Conservation (phyloP, 495 filamentous ascomycete genomes). For the Penicillium desertorum region DNA sequence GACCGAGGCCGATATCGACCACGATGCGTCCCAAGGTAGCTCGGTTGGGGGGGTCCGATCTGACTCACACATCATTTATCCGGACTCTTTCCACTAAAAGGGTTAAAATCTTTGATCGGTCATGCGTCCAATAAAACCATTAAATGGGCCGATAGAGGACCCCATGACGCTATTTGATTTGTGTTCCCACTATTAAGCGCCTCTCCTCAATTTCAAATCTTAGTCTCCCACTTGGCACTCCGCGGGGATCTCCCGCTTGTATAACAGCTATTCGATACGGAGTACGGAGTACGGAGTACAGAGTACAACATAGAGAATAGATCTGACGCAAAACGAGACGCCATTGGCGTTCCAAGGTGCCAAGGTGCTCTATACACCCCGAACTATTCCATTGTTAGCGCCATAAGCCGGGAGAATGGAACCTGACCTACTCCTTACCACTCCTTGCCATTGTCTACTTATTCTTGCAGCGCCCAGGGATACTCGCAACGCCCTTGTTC, state of each 20-base stretch:
- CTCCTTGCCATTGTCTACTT: neutral
- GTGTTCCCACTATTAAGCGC: neutral
- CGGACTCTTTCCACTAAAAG: no score
- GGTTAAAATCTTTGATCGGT: constrained; percentile 17
- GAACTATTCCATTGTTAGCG: neutral
- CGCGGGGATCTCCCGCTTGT: constrained; percentile 15
- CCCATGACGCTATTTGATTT: constrained; percentile 12
- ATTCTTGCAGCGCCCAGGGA: constrained; percentile 1
- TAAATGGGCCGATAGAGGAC: neutral
- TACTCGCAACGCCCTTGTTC: neutral
- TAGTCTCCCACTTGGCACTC: constrained; percentile 1
- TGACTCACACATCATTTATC: no score
- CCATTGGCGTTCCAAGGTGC: neutral
- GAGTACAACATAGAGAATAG: neutral
- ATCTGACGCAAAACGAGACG: constrained; percentile 7
- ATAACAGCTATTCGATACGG: constrained; percentile 2
- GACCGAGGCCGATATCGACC: neutral
- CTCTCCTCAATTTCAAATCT: constrained; percentile 1
- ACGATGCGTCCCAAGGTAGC: no score
- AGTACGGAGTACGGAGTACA: no score
- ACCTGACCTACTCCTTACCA: neutral
- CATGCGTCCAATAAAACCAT: constrained; percentile 18
- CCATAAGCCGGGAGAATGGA: constrained; percentile 1
- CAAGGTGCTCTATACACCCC: constrained; percentile 6
- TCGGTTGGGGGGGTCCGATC: no score